Evolutionary conservation across 306 rosid genomes (phyloP).

Genomic region (Vigna nakashimae): DNA sequence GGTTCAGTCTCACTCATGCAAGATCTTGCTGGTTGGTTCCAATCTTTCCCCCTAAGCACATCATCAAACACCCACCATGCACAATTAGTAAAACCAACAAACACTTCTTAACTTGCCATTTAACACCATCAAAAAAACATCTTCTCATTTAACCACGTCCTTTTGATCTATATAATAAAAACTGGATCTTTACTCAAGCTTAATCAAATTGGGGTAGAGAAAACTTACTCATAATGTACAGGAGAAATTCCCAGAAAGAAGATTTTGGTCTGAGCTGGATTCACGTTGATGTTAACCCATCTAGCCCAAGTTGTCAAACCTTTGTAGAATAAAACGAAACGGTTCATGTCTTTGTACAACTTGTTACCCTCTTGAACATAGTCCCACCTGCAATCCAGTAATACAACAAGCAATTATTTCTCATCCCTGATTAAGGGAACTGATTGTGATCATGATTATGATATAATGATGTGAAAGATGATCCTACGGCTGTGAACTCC

Average conservation of each 20-base stretch:
- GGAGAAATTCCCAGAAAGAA: conserved; percentile 97
- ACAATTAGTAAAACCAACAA: not conserved
- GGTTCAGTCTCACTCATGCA: conserved; percentile 78
- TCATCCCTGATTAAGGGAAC: not conserved
- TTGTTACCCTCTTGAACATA: conserved; percentile 70
- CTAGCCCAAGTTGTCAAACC: conserved; percentile 94
- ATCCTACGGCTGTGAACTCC: conserved; percentile 88
- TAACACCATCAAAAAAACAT: not conserved
- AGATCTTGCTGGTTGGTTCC: conserved; percentile 81
- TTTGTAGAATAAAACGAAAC: conserved; percentile 73
- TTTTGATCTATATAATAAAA: too few relatives aligned
- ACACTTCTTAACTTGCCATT: not conserved
- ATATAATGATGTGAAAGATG: not conserved
- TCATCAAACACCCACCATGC: conserved; percentile 26
- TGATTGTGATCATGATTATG: not conserved
- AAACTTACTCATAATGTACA: conserved; percentile 83
- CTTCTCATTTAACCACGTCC: too few relatives aligned
- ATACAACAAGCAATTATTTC: not conserved
- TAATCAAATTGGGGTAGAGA: not conserved
- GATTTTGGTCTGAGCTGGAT: conserved; percentile 82
- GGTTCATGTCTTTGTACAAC: conserved; percentile 86
- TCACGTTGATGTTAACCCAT: conserved; percentile 80
- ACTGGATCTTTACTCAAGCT: too few relatives aligned
- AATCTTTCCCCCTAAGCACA: conserved; percentile 76
- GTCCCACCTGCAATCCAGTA: conserved; percentile 65